Base-by-base conservation (phyloP, 2,329 filamentous ascomycete species). In the Elsinoe australis region DNA sequence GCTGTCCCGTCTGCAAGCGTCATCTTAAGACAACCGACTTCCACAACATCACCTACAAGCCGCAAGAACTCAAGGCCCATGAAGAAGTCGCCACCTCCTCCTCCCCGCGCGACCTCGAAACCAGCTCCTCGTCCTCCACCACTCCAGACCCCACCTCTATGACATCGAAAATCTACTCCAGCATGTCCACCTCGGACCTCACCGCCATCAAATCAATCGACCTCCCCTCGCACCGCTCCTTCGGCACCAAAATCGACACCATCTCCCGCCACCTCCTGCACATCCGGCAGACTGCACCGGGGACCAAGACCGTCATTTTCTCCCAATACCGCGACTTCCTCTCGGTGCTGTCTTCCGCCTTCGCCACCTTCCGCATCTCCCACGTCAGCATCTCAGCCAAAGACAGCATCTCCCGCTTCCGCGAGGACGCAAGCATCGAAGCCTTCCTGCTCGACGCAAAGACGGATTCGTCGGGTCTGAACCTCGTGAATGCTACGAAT, bases 241-340 rank as follows among this genome's bases (percentile, higher is more conserved):
- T 86, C 59, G 88, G 87, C 1, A 94, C 86, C 0, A 98, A 96
- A 65, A 82, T 96, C 14, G 88, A 95, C 62, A 94, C 70, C 42
- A 62, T 72, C 9, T 65, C 67, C 21, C 78, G 87, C 2, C 92
- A 96, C 62, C 67, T 96, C 2, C 66, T 94, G 12, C 95, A 87
- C 86, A 73, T 96, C 15, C 80, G 90, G 2, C 73, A 84, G 55
- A 79, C 85, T 39, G 88, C 95, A 56, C 86, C 87, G 0, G 87
- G 87, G 0, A 80, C 87, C 7, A 96, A 96, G 62, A 85, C 86
- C 0, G 85, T 98, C 61, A 76, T 96, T n/a, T 98, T 95, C 64
- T 94, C 87, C 1, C 90, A 96, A 66, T 92, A 87, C 64, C 78
- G 78, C 49, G 83, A 86, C 47, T 96, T 95, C 56, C 71, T 96